Conservation (phyloP, 2,329 filamentous ascomycete species). For the Fusarium penzigii region DNA sequence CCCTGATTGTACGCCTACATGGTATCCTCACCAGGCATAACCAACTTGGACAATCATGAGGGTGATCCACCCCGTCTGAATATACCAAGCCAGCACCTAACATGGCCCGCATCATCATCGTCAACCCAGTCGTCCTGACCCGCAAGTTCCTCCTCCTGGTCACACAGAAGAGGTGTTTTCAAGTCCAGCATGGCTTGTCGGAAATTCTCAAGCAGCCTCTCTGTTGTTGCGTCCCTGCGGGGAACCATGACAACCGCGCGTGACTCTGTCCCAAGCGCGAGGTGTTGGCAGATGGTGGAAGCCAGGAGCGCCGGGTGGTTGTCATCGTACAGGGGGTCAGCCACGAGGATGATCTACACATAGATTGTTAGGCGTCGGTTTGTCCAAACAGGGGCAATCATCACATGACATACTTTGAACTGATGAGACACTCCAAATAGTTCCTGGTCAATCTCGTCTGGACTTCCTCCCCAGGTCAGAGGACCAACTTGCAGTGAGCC, state of each 20-base stretch:
- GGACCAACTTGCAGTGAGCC: slow-evolving; percentile 63
- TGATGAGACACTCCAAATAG: slow-evolving; percentile 48
- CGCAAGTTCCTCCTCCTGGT: slow-evolving; percentile 62
- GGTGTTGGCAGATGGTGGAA: slow-evolving; percentile 67
- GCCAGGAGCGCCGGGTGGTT: slow-evolving; percentile 77
- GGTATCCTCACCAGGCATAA: slow-evolving; percentile 1
- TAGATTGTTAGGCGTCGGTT: slow-evolving; percentile 8
- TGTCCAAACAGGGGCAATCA: slow-evolving; percentile 3
- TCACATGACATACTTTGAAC: slow-evolving; percentile 47
- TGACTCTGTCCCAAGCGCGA: slow-evolving; percentile 57
- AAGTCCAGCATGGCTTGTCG: slow-evolving; percentile 58
- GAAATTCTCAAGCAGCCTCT: slow-evolving; percentile 64
- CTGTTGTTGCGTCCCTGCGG: slow-evolving; percentile 68
- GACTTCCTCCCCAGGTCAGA: slow-evolving; percentile 70
- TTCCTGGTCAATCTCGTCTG: slow-evolving; percentile 44
- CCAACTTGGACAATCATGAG: slow-evolving; percentile 8
- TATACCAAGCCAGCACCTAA: slow-evolving; percentile 71
- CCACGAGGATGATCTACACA: slow-evolving; percentile 70
- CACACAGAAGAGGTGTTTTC: slow-evolving; percentile 46
- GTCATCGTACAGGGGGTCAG: slow-evolving; percentile 85
- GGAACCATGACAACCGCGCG: slow-evolving; percentile 81
- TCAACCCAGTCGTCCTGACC: slow-evolving; percentile 75
- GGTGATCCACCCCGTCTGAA: slow-evolving; percentile 44
- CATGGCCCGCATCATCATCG: slow-evolving; percentile 47
- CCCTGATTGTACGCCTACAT: neutral